Conservation (phyloP, 768 basidiomycete species). For the Lactarius tabidus region DNA sequence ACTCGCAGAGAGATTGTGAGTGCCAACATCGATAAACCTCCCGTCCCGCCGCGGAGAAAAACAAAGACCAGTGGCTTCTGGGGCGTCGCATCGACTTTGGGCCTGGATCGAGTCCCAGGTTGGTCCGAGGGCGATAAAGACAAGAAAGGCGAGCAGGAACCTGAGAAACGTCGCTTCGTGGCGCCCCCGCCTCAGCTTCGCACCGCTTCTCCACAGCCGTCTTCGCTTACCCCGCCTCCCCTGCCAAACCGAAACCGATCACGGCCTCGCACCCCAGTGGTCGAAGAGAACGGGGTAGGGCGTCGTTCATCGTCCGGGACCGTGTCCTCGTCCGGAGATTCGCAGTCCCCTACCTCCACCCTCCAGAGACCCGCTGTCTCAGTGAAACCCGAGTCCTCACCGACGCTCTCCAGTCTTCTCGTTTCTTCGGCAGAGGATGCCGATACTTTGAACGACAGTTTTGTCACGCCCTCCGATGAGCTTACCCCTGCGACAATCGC, state of each 20-base stretch:
- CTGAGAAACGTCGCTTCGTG: constrained; percentile 29
- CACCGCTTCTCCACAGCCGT: constrained; percentile 6
- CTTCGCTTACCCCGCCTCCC: constrained; percentile 21
- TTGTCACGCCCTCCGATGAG: constrained; percentile 21
- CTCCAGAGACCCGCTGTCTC: background rate
- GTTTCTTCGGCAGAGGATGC: constrained; percentile 10
- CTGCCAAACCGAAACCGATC: constrained; percentile 23
- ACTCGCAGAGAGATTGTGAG: constrained; percentile 21
- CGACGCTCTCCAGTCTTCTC: constrained; percentile 20
- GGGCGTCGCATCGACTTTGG: constrained; percentile 62
- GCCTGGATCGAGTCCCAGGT: constrained; percentile 46
- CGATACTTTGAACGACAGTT: constrained; percentile 4
- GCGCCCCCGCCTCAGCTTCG: constrained; percentile 22
- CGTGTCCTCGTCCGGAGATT: constrained; percentile 1
- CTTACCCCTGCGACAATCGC: background rate
- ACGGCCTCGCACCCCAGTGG: background rate
- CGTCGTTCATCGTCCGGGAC: background rate
- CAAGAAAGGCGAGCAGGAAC: constrained; percentile 30
- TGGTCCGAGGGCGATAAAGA: constrained; percentile 45
- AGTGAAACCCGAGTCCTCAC: constrained; percentile 8
- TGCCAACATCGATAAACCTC: constrained; percentile 43
- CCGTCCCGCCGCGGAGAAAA: constrained; percentile 57
- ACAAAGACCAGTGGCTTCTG: constrained; percentile 43
- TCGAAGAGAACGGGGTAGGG: background rate
- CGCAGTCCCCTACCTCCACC: background rate